A percentile compares a stretch with the other conserved stretches of the same genome.
These are phyloP conservation scores for Phytopythium boreale DNA, from an alignment of 352 stramenopile genomes.

Conservation along the genomic window DNA sequence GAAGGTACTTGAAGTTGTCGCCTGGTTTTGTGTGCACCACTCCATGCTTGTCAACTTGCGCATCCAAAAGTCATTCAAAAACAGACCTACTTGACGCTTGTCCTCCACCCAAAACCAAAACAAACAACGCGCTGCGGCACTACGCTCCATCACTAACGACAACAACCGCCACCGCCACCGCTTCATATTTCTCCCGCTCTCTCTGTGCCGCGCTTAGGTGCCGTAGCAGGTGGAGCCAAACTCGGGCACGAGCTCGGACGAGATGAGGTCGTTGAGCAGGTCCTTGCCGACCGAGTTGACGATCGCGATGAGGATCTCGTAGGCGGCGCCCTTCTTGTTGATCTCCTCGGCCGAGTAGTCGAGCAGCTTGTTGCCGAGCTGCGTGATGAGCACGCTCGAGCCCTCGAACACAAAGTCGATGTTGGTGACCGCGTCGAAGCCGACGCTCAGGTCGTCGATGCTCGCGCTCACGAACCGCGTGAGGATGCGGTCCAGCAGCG, in stretches of 20 bases:
- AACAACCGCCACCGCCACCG: not conserved
- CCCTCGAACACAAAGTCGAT: constrained; percentile 45
- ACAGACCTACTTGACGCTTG: not conserved
- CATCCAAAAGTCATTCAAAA: not conserved
- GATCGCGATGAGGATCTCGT: constrained; percentile 36
- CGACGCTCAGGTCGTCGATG: constrained; percentile 27
- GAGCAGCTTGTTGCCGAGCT: constrained; percentile 47
- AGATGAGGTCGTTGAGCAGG: constrained; percentile 49
- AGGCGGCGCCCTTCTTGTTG: constrained; percentile 65
- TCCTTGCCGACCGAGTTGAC: constrained; percentile 39
- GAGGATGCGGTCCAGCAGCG: constrained; percentile 27
- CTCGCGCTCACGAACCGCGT: constrained; percentile 37
- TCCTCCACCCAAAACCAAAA: not conserved
- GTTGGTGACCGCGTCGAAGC: constrained; percentile 36
- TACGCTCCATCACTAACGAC: not conserved
- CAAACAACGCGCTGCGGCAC: not conserved
- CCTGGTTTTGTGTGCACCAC: not conserved
- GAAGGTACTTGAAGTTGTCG: not conserved
- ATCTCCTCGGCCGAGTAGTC: constrained; percentile 38
- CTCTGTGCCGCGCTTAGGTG: constrained; percentile 5
- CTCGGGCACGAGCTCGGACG: constrained; percentile 33
- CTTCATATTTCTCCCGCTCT: constrained; percentile 3
- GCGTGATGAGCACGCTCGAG: constrained; percentile 30
- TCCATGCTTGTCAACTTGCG: not conserved
- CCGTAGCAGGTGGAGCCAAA: constrained; percentile 48